These are phyloP conservation scores for Candida gorgasii DNA, from an alignment of 805 yeast species.

Conservation along the genomic window DNA sequence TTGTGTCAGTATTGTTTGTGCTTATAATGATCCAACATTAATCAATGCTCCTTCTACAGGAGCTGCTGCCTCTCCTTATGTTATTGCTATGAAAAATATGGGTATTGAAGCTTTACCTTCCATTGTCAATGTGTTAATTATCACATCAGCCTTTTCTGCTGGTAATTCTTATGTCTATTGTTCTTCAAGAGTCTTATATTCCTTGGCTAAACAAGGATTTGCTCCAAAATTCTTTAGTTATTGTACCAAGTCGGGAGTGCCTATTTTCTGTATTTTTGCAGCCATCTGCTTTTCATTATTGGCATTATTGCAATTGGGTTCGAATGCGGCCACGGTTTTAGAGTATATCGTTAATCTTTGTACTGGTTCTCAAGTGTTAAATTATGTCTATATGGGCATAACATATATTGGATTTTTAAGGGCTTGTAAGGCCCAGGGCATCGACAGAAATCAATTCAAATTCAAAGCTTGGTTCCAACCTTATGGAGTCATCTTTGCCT, in stretches of 20 bases:
- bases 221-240: conserved; percentile 68
- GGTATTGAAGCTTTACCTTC: conserved; percentile 68
- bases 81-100: conserved; percentile 71
- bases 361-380: conserved; percentile 48
- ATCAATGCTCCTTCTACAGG: conserved; percentile 18
- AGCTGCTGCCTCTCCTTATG: conserved; percentile 71
- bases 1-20: conserved; percentile 24
- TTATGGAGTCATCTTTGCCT: conserved; percentile 32
- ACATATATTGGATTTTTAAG: conserved; percentile 46
- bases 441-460: conserved; percentile 37
- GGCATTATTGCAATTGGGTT: conserved; percentile 27
- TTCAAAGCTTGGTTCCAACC: conserved; percentile 46
- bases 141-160: conserved; percentile 77
- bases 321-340: conserved; percentile 35
- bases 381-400: conserved; percentile 46
- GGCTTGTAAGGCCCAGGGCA: conserved; percentile 40
- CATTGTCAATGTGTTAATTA: conserved; percentile 73
- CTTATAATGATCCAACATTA: conserved; percentile 21
- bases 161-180: conserved; percentile 81
- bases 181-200: conserved; percentile 66
- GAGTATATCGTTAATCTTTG: conserved; percentile 47
- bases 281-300: conserved; percentile 26
- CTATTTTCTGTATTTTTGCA: conserved; percentile 55
- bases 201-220: conserved; percentile 67
- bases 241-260: conserved; percentile 67